phyloP scores from a whole-genome alignment of 2,329 filamentous ascomycete genomes.

The Hypoxylon sp. region DNA sequence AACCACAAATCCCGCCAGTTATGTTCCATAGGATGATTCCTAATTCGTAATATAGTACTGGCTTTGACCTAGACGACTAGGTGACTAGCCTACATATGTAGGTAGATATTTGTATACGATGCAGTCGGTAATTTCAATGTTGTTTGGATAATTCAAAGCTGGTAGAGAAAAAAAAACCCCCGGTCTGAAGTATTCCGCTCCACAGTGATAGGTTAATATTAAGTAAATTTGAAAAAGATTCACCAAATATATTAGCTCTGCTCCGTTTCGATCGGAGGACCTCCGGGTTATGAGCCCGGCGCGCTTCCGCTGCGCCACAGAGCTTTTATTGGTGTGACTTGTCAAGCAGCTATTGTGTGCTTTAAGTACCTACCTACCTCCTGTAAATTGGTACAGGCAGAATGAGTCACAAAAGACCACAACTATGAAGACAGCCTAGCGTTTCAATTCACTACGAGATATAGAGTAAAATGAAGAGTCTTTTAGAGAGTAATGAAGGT shows the following conservation, averaged over 20 bases:
- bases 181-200: not conserved
- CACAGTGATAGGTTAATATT: not conserved
- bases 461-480: not conserved
- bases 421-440: not conserved
- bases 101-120: not conserved
- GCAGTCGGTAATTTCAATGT: not conserved
- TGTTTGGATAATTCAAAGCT: not conserved
- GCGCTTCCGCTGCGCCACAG: slow-evolving; percentile 35
- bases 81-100: no score
- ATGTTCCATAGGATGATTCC: not conserved
- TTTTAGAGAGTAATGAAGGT: not conserved
- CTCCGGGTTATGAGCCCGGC: slow-evolving; percentile 33
- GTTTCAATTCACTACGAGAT: not conserved
- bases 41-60: not conserved
- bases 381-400: not conserved
- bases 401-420: slow-evolving; percentile 5
- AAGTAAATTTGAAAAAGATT: not conserved
- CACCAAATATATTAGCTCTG: slow-evolving; percentile 23
- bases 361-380: not conserved
- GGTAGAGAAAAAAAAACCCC: not conserved
- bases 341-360: not conserved
- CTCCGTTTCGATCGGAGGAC: slow-evolving; percentile 37
- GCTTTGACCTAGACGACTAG: not conserved
- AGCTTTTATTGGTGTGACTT: slow-evolving; percentile 9
- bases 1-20: not conserved